Percentiles rank a stretch among this genome's conserved stretches.
These are phyloP conservation scores for Leccinum broughii DNA, from an alignment of 768 basidiomycete genomes.

Conservation along the genomic window DNA sequence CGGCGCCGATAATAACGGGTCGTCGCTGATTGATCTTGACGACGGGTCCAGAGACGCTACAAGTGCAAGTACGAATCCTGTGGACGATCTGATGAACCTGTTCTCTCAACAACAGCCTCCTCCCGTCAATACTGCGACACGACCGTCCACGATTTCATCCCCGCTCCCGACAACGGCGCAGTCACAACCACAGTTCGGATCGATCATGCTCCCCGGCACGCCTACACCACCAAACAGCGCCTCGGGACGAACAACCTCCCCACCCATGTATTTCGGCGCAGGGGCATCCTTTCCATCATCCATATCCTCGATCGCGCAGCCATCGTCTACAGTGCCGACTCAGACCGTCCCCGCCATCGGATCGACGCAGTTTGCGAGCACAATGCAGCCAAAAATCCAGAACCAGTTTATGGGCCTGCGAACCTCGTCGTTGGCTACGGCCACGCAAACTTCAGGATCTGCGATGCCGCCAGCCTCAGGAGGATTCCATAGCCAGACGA, in stretches of 20 bases:
- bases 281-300: slow-evolving; percentile 3
- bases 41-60: slow-evolving; percentile 38
- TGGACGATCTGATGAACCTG: slow-evolving; percentile 63
- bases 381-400: slow-evolving; percentile 22
- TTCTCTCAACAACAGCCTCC: slow-evolving; percentile 41
- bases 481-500: slow-evolving; percentile 5
- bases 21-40: slow-evolving; percentile 80
- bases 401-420: slow-evolving; percentile 10
- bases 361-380: slow-evolving; percentile 10
- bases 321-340: slow-evolving; percentile 3
- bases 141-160: slow-evolving; percentile 23
- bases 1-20: slow-evolving; percentile 20
- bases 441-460: slow-evolving; percentile 15
- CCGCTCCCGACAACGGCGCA: slow-evolving; percentile 16
- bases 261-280: slow-evolving; percentile 10
- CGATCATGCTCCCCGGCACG: slow-evolving; percentile 46
- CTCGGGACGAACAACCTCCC: slow-evolving; percentile 15
- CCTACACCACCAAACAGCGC: slow-evolving; percentile 28
- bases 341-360: background rate
- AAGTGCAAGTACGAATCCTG: slow-evolving; percentile 25
- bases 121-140: slow-evolving; percentile 29
- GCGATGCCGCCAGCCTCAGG: slow-evolving; percentile 13
- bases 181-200: slow-evolving; percentile 34
- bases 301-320: slow-evolving; percentile 6
- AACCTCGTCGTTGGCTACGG: slow-evolving; percentile 10